These are phyloP conservation scores for Acacia acuminata DNA, from an alignment of 306 rosid genomes.

Conservation along the genomic window DNA sequence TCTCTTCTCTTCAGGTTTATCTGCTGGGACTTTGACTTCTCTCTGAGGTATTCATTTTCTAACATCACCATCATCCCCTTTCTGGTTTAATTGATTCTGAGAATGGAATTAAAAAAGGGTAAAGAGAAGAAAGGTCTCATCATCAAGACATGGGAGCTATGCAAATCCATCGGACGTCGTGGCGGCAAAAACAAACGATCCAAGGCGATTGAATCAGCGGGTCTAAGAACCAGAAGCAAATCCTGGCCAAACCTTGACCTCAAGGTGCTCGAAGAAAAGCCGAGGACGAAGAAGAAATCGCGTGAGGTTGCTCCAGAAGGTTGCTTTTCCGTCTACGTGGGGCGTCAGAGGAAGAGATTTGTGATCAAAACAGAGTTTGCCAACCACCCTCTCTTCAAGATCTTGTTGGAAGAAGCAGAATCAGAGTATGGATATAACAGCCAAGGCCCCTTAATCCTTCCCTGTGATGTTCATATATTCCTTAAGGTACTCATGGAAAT, in stretches of 20 bases:
- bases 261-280: neutral
- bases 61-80: neutral
- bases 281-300: neutral
- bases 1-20: neutral
- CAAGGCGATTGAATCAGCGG: neutral
- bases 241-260: neutral
- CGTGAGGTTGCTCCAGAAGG: constrained; percentile 57
- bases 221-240: neutral
- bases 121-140: constrained; percentile 59
- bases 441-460: constrained; percentile 78
- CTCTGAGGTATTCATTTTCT: neutral
- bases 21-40: neutral
- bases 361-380: constrained; percentile 64
- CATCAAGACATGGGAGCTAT: constrained; percentile 73
- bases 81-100: neutral
- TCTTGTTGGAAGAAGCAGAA: constrained; percentile 83
- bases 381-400: constrained; percentile 82
- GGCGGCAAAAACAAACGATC: constrained; percentile 6
- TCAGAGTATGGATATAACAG: constrained; percentile 70
- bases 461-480: constrained; percentile 71
- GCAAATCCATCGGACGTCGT: constrained; percentile 72
- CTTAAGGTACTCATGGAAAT: constrained; percentile 66
- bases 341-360: constrained; percentile 65
- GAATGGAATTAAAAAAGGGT: constrained; percentile 29
- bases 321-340: constrained; percentile 83